Conservation (phyloP, 306 rosid genomes). For the Castanea mollissima region DNA sequence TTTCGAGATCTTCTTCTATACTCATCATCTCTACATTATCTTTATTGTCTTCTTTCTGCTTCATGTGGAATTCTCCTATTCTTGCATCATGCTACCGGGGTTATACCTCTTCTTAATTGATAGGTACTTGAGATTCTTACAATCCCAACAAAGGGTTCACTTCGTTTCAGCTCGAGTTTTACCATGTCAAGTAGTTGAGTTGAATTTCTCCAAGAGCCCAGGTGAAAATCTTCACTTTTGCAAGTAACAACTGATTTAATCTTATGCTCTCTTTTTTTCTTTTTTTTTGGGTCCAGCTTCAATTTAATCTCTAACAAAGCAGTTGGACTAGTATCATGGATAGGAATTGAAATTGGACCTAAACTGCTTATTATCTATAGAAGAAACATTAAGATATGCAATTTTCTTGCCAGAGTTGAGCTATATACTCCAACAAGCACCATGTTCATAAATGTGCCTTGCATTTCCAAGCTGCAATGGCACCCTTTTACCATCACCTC, state of each 20-base stretch:
- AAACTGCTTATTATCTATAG: background rate
- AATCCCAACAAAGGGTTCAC: constrained; percentile 38
- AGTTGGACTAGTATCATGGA: no score
- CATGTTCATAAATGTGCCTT: constrained; percentile 52
- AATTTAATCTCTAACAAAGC: no score
- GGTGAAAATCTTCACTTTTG: constrained; percentile 19
- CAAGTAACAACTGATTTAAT: background rate
- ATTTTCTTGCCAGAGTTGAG: constrained; percentile 32
- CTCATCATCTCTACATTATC: constrained; percentile 51
- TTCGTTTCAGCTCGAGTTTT: constrained; percentile 48
- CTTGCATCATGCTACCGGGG: constrained; percentile 55
- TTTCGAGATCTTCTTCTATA: constrained; percentile 57
- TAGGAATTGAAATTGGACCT: no score
- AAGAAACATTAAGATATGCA: background rate
- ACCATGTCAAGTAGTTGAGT: constrained; percentile 56
- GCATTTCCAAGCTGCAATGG: constrained; percentile 68
- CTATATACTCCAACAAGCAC: constrained; percentile 58
- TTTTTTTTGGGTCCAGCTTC: no score
- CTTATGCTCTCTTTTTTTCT: background rate
- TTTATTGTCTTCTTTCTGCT: constrained; percentile 54
- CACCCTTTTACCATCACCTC: constrained; percentile 63
- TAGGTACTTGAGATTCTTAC: constrained; percentile 51
- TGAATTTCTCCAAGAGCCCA: constrained; percentile 55
- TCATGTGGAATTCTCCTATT: constrained; percentile 52
- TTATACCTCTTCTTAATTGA: constrained; percentile 62